A percentile compares a stretch with the other conserved stretches of the same genome.
Evolutionary conservation across 2,329 filamentous ascomycete genomes (phyloP).

Genomic region (Hypocrella siamensis): DNA sequence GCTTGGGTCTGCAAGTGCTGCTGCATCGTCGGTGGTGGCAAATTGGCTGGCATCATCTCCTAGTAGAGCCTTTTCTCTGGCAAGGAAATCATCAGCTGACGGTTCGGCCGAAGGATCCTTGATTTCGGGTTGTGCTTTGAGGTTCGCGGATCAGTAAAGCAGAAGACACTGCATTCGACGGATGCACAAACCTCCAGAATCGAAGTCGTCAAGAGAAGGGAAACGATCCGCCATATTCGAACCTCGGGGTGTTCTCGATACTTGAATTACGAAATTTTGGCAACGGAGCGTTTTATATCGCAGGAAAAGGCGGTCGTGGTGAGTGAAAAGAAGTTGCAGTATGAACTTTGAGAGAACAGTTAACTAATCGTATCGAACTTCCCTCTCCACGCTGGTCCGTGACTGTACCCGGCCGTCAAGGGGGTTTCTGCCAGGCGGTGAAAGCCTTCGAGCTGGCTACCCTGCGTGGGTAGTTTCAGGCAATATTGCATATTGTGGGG

Average conservation of each 20-base stretch:
- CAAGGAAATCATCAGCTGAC: conserved; percentile 70
- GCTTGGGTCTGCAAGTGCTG: conserved; percentile 45
- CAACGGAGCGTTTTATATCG: too few relatives aligned
- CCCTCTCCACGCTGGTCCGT: too few relatives aligned
- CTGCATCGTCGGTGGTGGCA: conserved; percentile 55
- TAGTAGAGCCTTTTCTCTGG: conserved; percentile 76
- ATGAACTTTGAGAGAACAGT: too few relatives aligned
- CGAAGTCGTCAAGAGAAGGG: conserved; percentile 65
- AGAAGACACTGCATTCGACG: conserved; percentile 8
- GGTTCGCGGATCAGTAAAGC: conserved; percentile 1
- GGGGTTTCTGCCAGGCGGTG: conserved; percentile 22
- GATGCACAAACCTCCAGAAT: conserved; percentile 38
- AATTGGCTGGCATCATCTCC: conserved; percentile 93
- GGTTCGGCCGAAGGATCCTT: conserved; percentile 40
- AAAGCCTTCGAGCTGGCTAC: conserved; percentile 1
- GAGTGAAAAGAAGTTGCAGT: too few relatives aligned
- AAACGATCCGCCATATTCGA: conserved; percentile 60
- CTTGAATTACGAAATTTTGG: too few relatives aligned
- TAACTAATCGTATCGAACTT: too few relatives aligned
- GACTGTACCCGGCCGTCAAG: too few relatives aligned
- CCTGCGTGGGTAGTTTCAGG: background rate
- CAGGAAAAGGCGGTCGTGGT: too few relatives aligned
- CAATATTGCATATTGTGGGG: conserved; percentile 5
- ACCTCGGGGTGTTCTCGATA: too few relatives aligned
- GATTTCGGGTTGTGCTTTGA: conserved; percentile 50